These are phyloP conservation scores for Entamoeba moshkovskii DNA, from an alignment of 208 protist species.

Conservation along the genomic window DNA sequence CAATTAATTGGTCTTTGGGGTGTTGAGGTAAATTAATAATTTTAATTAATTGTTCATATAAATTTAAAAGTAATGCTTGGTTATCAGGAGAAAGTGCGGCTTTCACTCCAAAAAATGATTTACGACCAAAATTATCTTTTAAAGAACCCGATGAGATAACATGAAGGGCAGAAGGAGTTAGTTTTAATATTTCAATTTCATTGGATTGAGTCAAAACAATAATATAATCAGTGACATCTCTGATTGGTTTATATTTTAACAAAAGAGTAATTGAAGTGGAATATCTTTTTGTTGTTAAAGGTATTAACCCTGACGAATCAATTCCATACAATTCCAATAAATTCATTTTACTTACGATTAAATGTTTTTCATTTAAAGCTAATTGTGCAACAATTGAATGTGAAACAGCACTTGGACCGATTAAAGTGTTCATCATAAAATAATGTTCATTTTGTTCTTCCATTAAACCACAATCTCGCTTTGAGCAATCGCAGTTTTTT, in stretches of 20 bases:
- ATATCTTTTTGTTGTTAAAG: background rate
- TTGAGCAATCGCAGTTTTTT: too few relatives aligned
- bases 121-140: background rate
- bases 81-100: background rate
- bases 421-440: background rate
- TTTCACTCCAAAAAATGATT: background rate
- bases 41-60: background rate
- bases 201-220: background rate
- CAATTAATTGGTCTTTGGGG: background rate
- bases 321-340: background rate
- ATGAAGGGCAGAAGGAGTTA: background rate
- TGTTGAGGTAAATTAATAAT: background rate
- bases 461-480: too few relatives aligned
- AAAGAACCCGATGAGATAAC: background rate
- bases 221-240: background rate
- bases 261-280: background rate
- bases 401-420: background rate
- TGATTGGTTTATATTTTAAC: background rate
- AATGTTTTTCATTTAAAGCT: background rate
- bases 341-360: background rate
- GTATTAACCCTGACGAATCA: background rate
- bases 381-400: background rate
- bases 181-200: background rate
- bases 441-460: background rate
- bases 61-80: background rate